Percentiles rank a stretch among this genome's conserved stretches.
Evolutionary conservation across 768 basidiomycete species (phyloP).

Genomic region (Amanita molliuscula): DNA sequence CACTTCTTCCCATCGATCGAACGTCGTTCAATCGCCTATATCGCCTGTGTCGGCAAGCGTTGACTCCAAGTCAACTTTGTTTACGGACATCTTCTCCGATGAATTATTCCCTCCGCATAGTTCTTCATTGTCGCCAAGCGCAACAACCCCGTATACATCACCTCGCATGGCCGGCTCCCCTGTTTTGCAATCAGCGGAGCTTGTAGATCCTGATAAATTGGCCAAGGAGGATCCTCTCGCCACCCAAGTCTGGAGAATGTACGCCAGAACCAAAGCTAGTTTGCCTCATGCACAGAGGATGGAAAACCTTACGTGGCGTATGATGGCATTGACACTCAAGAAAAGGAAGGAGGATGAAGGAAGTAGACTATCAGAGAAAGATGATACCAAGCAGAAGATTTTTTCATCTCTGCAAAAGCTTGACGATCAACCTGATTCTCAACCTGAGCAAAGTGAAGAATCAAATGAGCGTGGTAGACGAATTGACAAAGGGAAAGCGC

Average conservation of each 20-base stretch:
- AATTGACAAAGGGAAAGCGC: slow-evolving; percentile 72
- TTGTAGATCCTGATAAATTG: slow-evolving; percentile 49
- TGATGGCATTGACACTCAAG: slow-evolving; percentile 94
- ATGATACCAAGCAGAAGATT: slow-evolving; percentile 13
- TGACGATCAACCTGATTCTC: slow-evolving; percentile 12
- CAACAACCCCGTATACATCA: slow-evolving; percentile 50
- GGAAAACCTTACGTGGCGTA: slow-evolving; percentile 97
- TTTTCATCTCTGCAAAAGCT: slow-evolving; percentile 8
- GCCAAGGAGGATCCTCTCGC: slow-evolving; percentile 86
- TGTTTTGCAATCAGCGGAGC: slow-evolving; percentile 38
- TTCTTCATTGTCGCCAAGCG: slow-evolving; percentile 28
- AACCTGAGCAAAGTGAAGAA: slow-evolving; percentile 15
- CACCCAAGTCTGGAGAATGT: slow-evolving; percentile 97
- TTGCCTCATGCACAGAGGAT: slow-evolving; percentile 90
- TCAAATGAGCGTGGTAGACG: slow-evolving; percentile 47
- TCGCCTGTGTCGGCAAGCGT: slow-evolving; percentile 34
- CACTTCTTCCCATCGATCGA: slow-evolving; percentile 23
- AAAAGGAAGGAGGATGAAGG: slow-evolving; percentile 77
- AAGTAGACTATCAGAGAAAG: slow-evolving; percentile 13
- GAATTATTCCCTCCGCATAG: slow-evolving; percentile 42
- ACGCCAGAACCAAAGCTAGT: slow-evolving; percentile 79
- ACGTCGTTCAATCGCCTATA: slow-evolving; percentile 27
- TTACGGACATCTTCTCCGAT: slow-evolving; percentile 62
- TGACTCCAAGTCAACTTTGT: slow-evolving; percentile 52
- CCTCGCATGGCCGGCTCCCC: slow-evolving; percentile 62